phyloP scores from a whole-genome alignment of 1,284 basidiomycete genomes.

The Rhizoctonia solani region DNA sequence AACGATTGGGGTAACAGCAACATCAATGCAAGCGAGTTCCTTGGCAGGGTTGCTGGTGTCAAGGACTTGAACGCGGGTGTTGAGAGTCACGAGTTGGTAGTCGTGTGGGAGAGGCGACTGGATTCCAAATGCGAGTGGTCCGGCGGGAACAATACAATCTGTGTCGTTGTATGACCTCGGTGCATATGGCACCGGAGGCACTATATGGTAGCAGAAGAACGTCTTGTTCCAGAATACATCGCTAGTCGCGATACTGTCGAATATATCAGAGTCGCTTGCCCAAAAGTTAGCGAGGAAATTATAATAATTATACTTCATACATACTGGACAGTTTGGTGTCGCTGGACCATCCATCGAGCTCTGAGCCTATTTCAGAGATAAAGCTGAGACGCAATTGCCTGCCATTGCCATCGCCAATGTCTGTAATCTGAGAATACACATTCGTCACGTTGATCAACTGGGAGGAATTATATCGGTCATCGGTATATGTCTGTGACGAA shows the following conservation, averaged over 20 bases:
- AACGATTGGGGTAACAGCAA: slow-evolving; percentile 78
- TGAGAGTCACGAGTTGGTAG: slow-evolving; percentile 80
- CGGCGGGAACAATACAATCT: slow-evolving; percentile 73
- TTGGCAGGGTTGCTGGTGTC: slow-evolving; percentile 70
- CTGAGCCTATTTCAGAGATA: slow-evolving; percentile 59
- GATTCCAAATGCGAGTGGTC: slow-evolving; percentile 81
- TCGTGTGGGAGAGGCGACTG: slow-evolving; percentile 69
- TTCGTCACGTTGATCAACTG: slow-evolving; percentile 67
- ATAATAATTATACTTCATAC: slow-evolving; percentile 36
- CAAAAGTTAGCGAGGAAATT: slow-evolving; percentile 1
- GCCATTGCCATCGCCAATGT: slow-evolving; percentile 42
- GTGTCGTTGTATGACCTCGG: slow-evolving; percentile 47
- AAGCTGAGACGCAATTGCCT: slow-evolving; percentile 55
- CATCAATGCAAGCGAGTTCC: slow-evolving; percentile 81
- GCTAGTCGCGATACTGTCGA: slow-evolving; percentile 80
- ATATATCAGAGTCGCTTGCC: slow-evolving; percentile 81
- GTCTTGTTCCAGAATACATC: slow-evolving; percentile 69
- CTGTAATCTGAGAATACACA: slow-evolving; percentile 74
- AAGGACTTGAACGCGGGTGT: slow-evolving; percentile 83
- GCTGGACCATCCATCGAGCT: slow-evolving; percentile 64
- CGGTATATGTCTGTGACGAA: slow-evolving; percentile 15
- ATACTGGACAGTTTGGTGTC: slow-evolving; percentile 61
- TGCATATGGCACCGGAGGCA: slow-evolving; percentile 71
- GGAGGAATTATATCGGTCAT: slow-evolving; percentile 39
- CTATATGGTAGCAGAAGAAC: slow-evolving; percentile 74